Percentiles rank a stretch among this genome's conserved stretches.
Evolutionary conservation across 768 basidiomycete genomes (phyloP).

Genomic region (Termitomyces sp.): DNA sequence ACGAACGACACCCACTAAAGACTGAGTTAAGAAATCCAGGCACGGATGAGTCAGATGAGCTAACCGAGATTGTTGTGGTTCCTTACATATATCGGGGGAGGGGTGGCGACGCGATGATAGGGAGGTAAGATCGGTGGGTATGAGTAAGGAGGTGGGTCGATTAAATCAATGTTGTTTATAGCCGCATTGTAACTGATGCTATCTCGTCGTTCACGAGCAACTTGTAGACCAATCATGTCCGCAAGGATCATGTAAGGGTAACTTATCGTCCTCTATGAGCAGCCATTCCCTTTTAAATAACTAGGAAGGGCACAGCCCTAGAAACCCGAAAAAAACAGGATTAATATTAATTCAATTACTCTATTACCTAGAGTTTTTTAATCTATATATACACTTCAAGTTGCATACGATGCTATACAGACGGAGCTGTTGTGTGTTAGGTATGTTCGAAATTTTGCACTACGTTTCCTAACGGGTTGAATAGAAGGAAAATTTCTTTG

Average conservation of each 20-base stretch:
- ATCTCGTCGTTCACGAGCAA: not conserved
- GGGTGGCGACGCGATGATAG: not conserved
- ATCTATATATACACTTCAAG: not conserved
- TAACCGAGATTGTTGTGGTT: not conserved
- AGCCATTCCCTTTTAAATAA: not conserved
- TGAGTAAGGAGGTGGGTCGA: not conserved
- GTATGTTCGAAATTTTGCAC: not conserved
- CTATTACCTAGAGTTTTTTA: too few species aligned
- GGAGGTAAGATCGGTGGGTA: not conserved
- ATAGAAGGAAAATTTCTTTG: not conserved
- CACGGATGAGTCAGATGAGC: not conserved
- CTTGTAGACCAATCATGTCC: not conserved
- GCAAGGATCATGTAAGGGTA: not conserved
- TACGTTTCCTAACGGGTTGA: too few species aligned
- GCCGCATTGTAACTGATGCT: not conserved
- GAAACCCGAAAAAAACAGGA: too few species aligned
- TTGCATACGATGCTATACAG: not conserved
- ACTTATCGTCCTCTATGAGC: not conserved
- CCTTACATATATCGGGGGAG: not conserved
- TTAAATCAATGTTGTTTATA: not conserved
- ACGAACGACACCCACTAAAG: not conserved
- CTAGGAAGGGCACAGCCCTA: not conserved
- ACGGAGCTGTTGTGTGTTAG: not conserved
- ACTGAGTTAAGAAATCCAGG: not conserved
- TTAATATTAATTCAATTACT: too few species aligned